These are phyloP conservation scores for Scolecobasidium constrictum DNA, from an alignment of 2,329 filamentous ascomycete species.

Conservation along the genomic window DNA sequence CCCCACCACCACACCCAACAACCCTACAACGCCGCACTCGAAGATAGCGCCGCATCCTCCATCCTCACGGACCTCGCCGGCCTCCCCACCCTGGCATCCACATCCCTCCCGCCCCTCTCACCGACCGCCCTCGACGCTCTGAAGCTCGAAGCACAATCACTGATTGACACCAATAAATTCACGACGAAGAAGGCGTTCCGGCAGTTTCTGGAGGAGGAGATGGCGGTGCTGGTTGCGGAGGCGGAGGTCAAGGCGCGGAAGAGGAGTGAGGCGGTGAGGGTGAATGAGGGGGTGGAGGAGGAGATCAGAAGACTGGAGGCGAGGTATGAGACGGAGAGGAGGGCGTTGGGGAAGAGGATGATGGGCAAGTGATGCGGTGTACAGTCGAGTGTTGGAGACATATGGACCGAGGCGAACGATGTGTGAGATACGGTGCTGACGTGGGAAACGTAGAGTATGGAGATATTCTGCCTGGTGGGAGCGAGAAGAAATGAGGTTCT, in stretches of 20 bases:
- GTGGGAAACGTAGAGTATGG: too few species aligned
- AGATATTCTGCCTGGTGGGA: too few species aligned
- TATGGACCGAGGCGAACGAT: too few species aligned
- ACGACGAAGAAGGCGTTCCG: neutral
- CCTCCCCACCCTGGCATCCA: neutral
- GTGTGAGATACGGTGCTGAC: too few species aligned
- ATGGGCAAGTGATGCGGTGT: neutral
- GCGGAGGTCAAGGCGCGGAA: constrained; percentile 1
- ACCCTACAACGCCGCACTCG: constrained; percentile 7
- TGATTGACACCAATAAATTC: constrained; percentile 1
- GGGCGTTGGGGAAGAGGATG: neutral
- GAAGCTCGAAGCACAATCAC: constrained; percentile 1
- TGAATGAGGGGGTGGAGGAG: constrained; percentile 28
- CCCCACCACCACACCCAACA: neutral
- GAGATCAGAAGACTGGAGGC: constrained; percentile 13
- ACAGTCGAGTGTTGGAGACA: too few species aligned
- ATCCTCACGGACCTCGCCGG: constrained; percentile 1
- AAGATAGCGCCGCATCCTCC: constrained; percentile 1
- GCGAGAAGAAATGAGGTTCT: too few species aligned
- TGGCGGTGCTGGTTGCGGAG: constrained; percentile 3
- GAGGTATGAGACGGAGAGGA: constrained; percentile 4
- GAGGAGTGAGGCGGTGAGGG: constrained; percentile 25
- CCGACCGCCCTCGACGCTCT: neutral
- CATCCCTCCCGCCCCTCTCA: neutral
- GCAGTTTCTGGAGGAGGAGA: neutral